Evolutionary conservation across 208 protist species (phyloP), one percentile per base, ranked within the genome.

Genomic region (Lotmaria passim): DNA sequence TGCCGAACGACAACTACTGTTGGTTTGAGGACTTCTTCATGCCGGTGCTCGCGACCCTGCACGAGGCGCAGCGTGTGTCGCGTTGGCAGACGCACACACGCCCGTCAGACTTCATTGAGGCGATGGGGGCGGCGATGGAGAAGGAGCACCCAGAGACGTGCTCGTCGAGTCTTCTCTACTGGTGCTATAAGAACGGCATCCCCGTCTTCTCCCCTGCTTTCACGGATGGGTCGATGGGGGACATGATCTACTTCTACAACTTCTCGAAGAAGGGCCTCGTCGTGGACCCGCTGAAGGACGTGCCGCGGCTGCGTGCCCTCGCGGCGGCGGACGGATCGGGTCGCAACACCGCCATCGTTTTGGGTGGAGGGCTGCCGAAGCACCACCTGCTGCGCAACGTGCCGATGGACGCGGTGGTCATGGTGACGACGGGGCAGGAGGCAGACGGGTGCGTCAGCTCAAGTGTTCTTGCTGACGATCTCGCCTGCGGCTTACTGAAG

Each of bases 201-300:
- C 98, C 99, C 15, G 87, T 99, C 21, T 99, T 99, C 85, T 99
- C 93, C 38, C 99, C 99, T 11, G 98, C 99, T 0, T 46, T 99
- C 11, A 99, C 98, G 26, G 98, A 99, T 67, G 98, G 98, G 11
- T 99, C 97, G 7, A 98, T 99, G 62, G 99, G 99, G 23, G 99
- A 99, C 81, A 99, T 99, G 99, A 93, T 99, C 48, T 99, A 98
- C 83, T 99, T 99, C 78, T 98, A 99, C 83, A 98, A 97, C 21
- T 99, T 97, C 50, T 97, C 93, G 6, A 91, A 97, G 12, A 98
- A 98, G 31, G 98, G 98, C 6, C 85, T 99, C 14, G 85, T 99
- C 0, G 71, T 99, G 1, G 98, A 99, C 79, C 82, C 99, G 5
- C 78, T 98, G 6, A 28, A 55, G 36, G 97, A 98, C 60, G 83